Evolutionary conservation across 129 eudicot genomes (phyloP).

Genomic region (Flaveria bidentis): DNA sequence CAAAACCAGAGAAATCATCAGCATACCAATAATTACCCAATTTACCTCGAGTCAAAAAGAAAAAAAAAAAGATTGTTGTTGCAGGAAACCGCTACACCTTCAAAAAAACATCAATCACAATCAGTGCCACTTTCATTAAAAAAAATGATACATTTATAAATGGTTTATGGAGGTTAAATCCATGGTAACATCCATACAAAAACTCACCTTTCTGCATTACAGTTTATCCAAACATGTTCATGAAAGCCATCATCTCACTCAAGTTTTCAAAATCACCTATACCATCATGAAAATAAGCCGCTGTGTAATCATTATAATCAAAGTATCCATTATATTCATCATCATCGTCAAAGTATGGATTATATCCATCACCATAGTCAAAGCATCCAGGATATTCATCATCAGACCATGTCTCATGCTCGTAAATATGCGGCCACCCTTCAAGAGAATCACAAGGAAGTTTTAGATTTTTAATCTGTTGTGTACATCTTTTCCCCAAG

Average conservation of each 20-base stretch:
- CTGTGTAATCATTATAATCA: neutral
- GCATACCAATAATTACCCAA: neutral
- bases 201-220: conserved; percentile 2
- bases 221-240: neutral
- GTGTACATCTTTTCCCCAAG: neutral
- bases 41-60: neutral
- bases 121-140: neutral
- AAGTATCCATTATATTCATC: neutral
- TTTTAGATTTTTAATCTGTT: neutral
- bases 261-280: neutral
- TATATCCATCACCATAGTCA: neutral
- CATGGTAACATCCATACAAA: neutral
- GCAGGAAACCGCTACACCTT: neutral
- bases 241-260: conserved; percentile 10
- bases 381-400: no score
- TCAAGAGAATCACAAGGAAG: neutral
- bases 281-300: neutral
- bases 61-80: neutral
- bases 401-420: neutral
- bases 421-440: neutral
- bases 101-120: neutral
- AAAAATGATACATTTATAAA: neutral
- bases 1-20: no score
- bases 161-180: neutral
- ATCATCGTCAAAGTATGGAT: neutral